phyloP scores from a whole-genome alignment of 306 rosid genomes.

The Malus orientalis region DNA sequence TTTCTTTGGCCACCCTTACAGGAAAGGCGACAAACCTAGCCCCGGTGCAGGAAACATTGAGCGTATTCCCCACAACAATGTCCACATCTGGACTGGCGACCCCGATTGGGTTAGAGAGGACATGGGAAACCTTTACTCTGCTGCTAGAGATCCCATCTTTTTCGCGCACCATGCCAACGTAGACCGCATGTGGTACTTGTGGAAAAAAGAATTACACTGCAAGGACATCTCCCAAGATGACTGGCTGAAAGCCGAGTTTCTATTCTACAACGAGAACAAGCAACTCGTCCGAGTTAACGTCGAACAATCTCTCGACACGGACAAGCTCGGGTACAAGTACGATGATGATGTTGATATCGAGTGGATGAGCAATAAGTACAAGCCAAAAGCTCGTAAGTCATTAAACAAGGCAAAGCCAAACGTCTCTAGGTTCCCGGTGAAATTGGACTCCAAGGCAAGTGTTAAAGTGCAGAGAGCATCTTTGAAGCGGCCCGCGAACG shows the following conservation, averaged over 20 bases:
- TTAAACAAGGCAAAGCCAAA: not conserved
- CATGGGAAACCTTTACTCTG: not conserved
- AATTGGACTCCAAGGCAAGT: not conserved
- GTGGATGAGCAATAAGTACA: conserved; percentile 30
- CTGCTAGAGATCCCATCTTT: not conserved
- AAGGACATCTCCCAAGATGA: conserved; percentile 31
- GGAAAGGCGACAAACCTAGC: not conserved
- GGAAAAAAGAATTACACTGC: conserved; percentile 29
- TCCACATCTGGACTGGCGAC: not conserved
- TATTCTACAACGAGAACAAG: not conserved
- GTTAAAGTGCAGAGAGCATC: not conserved
- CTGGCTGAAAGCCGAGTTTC: conserved; percentile 25
- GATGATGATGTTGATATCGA: conserved; percentile 22
- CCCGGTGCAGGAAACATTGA: not conserved
- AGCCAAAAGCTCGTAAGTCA: conserved; percentile 33
- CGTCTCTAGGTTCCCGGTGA: conserved; percentile 26
- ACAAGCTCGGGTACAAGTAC: conserved; percentile 45
- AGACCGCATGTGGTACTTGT: not conserved
- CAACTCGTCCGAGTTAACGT: conserved; percentile 34
- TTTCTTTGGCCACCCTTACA: not conserved
- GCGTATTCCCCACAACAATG: not conserved
- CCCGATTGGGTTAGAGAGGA: not conserved
- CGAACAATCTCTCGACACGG: conserved; percentile 46
- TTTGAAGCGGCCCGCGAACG: not conserved
- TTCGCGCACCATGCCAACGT: not conserved